Evolutionary conservation across 2,329 filamentous ascomycete genomes (phyloP).

Genomic region (Fusarium globosum): DNA sequence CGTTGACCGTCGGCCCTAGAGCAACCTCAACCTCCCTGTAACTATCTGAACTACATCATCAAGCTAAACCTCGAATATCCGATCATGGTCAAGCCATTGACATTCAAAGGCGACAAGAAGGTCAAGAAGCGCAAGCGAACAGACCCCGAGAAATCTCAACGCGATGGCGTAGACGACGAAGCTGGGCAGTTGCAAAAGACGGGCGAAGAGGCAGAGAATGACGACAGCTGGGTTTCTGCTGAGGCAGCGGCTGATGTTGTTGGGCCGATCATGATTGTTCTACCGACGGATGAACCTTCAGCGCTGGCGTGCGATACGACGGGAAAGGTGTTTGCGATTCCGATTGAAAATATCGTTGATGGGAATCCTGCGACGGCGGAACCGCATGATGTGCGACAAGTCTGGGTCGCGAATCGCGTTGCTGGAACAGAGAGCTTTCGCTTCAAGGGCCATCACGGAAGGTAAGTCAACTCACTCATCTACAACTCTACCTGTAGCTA

Average conservation of each 20-base stretch:
- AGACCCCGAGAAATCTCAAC: constrained; percentile 59
- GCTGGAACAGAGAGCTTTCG: constrained; percentile 83
- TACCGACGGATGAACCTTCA: constrained; percentile 78
- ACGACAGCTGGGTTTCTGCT: constrained; percentile 93
- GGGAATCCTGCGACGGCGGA: constrained; percentile 85
- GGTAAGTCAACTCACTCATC: constrained; percentile 58
- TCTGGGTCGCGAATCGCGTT: constrained; percentile 90
- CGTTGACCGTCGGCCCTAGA: constrained; percentile 22
- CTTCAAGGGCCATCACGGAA: constrained; percentile 91
- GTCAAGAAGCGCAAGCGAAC: constrained; percentile 88
- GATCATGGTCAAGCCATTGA: constrained; percentile 85
- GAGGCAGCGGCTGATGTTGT: constrained; percentile 78
- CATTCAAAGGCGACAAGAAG: constrained; percentile 98
- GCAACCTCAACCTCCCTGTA: constrained; percentile 1
- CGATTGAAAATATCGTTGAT: constrained; percentile 89
- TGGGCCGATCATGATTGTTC: constrained; percentile 84
- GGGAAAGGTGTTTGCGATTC: constrained; percentile 85
- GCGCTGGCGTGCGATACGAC: constrained; percentile 87
- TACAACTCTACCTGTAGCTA: neutral
- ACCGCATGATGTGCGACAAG: constrained; percentile 94
- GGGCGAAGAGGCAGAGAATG: constrained; percentile 61
- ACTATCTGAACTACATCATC: constrained; percentile 7
- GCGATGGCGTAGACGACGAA: constrained; percentile 29
- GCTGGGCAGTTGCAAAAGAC: constrained; percentile 34
- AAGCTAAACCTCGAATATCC: neutral